Base-by-base conservation (phyloP, 2,329 filamentous ascomycete species). In the Lasiodiplodia hormozganensis region DNA sequence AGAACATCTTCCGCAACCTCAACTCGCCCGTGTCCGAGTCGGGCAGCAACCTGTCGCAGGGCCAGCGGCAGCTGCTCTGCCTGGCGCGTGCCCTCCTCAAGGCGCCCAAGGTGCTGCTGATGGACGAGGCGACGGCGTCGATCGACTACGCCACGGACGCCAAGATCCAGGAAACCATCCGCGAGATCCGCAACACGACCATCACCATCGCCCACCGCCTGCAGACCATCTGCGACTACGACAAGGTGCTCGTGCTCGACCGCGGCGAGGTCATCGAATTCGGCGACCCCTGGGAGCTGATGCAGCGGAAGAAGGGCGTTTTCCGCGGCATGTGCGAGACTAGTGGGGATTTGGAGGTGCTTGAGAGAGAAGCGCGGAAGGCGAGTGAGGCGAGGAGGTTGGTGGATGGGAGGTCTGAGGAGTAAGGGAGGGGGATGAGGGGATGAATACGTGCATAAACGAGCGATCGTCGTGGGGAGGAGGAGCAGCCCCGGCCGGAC, bases 81-180 rank as follows among this genome's bases (percentile, higher is more conserved):
- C 88, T 99, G 11, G 96, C 95, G 0, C 90, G 96, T 67, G 96
- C 96, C 0, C 88, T 99, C 73, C 90, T 99, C 71, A 97, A 97
- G 81, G 88, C 89, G 40, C 94, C 96, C 0, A 94, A 92, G 72
- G 94, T 99, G 1, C 85, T 99, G n/a, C 91, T 99, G 76, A 98
- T 99, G 96, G 96, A 99, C 80, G 96, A 99, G 83, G 96, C 96
- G 0, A 99, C 96, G 0, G 96, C 96, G 0, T 97, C 93, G 0
- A 98, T 99, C 76, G 96, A 99, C 82, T 98, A 98, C 80, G 91
- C 90, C 5, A 99, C 96, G 2, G 96, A 99, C 76, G 86, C 90
- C 62, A 97, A 97, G 83, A 98, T 99, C 73, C 96, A 99, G 81
- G 93, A 93, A 74, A 98, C 96, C 0, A 94, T 99, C 70, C 91